Conservation (phyloP, 306 rosid genomes). For the Cercis canadensis region DNA sequence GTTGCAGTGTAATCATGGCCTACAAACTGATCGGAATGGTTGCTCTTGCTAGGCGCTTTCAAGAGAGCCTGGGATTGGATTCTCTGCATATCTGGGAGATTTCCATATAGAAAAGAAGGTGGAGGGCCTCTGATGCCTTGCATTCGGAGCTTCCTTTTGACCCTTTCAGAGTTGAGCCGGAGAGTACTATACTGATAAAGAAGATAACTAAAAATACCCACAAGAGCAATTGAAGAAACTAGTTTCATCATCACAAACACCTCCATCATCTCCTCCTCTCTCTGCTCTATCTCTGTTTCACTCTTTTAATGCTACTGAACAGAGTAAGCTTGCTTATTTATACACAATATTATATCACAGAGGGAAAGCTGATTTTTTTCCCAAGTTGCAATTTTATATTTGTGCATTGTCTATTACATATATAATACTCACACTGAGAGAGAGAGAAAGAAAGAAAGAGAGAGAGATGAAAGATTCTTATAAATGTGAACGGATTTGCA, state of each 20-base stretch:
- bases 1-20: constrained; percentile 80
- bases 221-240: constrained; percentile 20
- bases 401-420: background rate
- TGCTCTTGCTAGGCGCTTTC: constrained; percentile 13
- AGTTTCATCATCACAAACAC: constrained; percentile 25
- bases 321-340: too few relatives aligned
- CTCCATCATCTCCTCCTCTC: constrained; percentile 34
- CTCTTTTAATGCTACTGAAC: background rate
- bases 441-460: background rate
- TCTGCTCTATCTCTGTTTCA: constrained; percentile 6
- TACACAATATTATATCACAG: too few relatives aligned
- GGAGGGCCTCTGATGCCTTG: constrained; percentile 63
- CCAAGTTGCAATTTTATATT: background rate
- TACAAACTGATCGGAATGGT: constrained; percentile 48
- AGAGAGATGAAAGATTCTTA: background rate
- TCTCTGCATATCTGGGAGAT: constrained; percentile 60
- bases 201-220: constrained; percentile 29
- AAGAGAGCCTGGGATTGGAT: constrained; percentile 43
- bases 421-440: too few relatives aligned
- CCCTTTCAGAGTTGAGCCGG: constrained; percentile 45
- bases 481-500: too few relatives aligned
- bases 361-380: constrained; percentile 26
- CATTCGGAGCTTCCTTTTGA: constrained; percentile 43
- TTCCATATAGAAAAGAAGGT: constrained; percentile 51
- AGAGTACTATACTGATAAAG: constrained; percentile 39